Evolutionary conservation across 228 moss, liverwort and hornwort species (phyloP).

Genomic region (Sphagnum magellanicum): DNA sequence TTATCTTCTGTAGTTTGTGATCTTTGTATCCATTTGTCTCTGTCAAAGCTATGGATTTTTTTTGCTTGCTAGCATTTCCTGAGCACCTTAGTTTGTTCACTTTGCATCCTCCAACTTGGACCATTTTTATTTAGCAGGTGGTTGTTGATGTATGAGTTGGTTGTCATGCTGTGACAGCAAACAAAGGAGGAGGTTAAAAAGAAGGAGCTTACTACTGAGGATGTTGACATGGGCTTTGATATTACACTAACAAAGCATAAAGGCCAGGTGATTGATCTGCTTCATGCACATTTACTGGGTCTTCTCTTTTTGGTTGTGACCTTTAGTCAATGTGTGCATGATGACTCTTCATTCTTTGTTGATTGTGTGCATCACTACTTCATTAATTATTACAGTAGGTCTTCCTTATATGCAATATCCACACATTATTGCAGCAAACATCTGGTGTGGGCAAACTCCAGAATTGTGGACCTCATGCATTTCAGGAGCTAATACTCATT

Average conservation of each 20-base stretch:
- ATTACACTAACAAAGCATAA: constrained; percentile 86
- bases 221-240: constrained; percentile 82
- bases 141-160: background rate
- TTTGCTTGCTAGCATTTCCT: too few species aligned
- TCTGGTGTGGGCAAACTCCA: too few species aligned
- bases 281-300: too few species aligned
- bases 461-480: too few species aligned
- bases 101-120: too few species aligned
- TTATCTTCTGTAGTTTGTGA: background rate
- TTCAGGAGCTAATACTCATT: too few species aligned
- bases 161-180: constrained; percentile 25
- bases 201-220: constrained; percentile 79
- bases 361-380: too few species aligned
- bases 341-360: background rate
- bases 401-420: background rate
- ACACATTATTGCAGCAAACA: too few species aligned
- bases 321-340: too few species aligned
- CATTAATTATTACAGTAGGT: background rate
- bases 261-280: constrained; percentile 61
- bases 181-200: constrained; percentile 60
- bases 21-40: background rate
- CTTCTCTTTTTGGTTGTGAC: too few species aligned
- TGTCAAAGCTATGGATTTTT: background rate
- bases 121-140: too few species aligned
- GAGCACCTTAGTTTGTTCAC: too few species aligned